Percentiles rank a stretch among this genome's conserved stretches.
phyloP scores from a whole-genome alignment of 2,329 filamentous ascomycete genomes.

The Sodiomyces alkalinus region DNA sequence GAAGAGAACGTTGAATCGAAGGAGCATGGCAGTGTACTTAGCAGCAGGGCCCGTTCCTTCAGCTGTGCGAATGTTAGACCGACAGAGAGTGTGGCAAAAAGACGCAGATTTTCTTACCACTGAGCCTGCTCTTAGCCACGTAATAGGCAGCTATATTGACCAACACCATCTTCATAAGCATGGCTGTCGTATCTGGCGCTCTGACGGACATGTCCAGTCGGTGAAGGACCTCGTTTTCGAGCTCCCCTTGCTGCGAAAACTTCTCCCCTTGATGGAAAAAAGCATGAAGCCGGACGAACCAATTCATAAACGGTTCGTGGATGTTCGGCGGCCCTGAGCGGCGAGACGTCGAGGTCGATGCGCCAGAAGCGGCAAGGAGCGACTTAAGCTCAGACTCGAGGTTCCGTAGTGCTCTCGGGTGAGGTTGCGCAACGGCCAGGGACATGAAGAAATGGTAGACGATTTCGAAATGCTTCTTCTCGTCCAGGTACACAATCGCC shows the following conservation, averaged over 20 bases:
- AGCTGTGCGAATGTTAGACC: too few relatives aligned
- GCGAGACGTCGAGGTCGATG: slow-evolving; percentile 13
- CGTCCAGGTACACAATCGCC: slow-evolving; percentile 67
- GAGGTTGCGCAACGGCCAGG: slow-evolving; percentile 56
- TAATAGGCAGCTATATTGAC: slow-evolving; percentile 78
- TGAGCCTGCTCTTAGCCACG: slow-evolving; percentile 46
- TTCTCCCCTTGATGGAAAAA: slow-evolving; percentile 65
- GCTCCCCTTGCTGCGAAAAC: slow-evolving; percentile 60
- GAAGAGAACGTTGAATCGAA: slow-evolving; percentile 65
- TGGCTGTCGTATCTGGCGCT: slow-evolving; percentile 45
- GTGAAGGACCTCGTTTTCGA: slow-evolving; percentile 74
- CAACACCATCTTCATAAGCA: slow-evolving; percentile 64
- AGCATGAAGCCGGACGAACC: slow-evolving; percentile 79
- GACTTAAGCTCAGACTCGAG: slow-evolving; percentile 61
- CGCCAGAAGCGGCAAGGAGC: too few relatives aligned
- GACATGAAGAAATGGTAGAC: slow-evolving; percentile 86
- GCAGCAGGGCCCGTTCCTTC: too few relatives aligned
- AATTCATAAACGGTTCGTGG: slow-evolving; percentile 52
- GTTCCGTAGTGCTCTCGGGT: slow-evolving; percentile 60
- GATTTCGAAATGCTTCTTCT: slow-evolving; percentile 66
- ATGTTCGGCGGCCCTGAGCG: slow-evolving; percentile 30
- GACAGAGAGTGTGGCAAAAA: too few relatives aligned
- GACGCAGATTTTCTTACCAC: too few relatives aligned
- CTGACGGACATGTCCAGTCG: slow-evolving; percentile 62
- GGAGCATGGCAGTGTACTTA: too few relatives aligned